Conservation (phyloP, 352 stramenopile genomes). For the Aphanomyces invadans region DNA sequence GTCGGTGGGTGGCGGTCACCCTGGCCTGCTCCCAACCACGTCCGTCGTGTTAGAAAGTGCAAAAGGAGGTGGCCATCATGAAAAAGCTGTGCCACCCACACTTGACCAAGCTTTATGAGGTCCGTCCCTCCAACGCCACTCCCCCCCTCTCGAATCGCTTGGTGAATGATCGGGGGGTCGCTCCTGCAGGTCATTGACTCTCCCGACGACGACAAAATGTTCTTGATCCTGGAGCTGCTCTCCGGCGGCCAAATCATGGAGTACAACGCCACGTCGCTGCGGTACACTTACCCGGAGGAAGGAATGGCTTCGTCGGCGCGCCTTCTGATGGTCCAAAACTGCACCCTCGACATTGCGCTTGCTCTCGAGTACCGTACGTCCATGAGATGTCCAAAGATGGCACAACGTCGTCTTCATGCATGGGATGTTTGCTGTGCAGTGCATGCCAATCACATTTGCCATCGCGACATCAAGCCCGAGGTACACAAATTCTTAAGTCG, state of each 20-base stretch:
- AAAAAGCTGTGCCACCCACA: slow-evolving; percentile 25
- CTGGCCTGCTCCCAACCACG: not conserved
- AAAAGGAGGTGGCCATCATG: slow-evolving; percentile 27
- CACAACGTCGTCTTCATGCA: slow-evolving; percentile 26
- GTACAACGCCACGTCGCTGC: slow-evolving; percentile 27
- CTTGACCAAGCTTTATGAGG: slow-evolving; percentile 24
- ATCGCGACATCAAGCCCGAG: slow-evolving; percentile 35
- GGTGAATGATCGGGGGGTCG: no score
- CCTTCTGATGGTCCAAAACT: slow-evolving; percentile 39
- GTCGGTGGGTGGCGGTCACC: not conserved
- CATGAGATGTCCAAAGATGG: slow-evolving; percentile 29
- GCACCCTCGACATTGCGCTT: slow-evolving; percentile 58
- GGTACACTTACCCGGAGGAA: slow-evolving; percentile 2
- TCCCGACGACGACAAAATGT: slow-evolving; percentile 24
- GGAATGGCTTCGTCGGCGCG: slow-evolving; percentile 29
- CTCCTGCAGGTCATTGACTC: slow-evolving; percentile 28
- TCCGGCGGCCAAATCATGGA: slow-evolving; percentile 30
- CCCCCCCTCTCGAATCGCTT: no score
- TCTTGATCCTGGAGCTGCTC: slow-evolving; percentile 32
- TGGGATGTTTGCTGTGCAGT: slow-evolving; percentile 20
- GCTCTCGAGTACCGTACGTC: slow-evolving; percentile 69
- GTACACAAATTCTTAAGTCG: not conserved
- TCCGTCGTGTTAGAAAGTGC: slow-evolving; percentile 10
- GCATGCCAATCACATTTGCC: slow-evolving; percentile 33
- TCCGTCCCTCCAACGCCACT: not conserved